phyloP scores from a whole-genome alignment of 495 filamentous ascomycete species.

The Immersiella caudata region DNA sequence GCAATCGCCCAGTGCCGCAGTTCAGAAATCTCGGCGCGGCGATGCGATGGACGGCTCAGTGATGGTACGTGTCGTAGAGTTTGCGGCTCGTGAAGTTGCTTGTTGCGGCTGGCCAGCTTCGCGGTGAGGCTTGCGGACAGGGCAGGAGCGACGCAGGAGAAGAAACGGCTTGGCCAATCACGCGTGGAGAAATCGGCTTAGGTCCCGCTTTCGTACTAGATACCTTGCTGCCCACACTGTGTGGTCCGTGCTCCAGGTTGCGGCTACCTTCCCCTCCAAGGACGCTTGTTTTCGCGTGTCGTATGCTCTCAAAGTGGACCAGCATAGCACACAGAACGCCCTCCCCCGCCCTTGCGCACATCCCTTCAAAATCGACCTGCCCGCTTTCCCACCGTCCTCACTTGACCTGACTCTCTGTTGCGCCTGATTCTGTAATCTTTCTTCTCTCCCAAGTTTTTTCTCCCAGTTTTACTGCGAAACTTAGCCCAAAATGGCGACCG shows the following conservation, averaged over 20 bases:
- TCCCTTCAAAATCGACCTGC: conserved; percentile 11
- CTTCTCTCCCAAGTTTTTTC: background rate
- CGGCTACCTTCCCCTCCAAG: background rate
- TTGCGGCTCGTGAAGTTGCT: background rate
- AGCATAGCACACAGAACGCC: conserved; percentile 12
- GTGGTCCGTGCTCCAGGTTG: background rate
- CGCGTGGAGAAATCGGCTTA: background rate
- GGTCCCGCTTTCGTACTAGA: background rate
- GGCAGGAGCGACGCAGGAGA: background rate
- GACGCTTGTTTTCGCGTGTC: background rate
- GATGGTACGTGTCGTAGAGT: background rate
- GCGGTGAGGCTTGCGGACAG: conserved; percentile 8
- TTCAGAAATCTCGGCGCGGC: conserved; percentile 2
- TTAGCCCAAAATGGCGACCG: conserved; percentile 39
- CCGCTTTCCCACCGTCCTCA: conserved; percentile 5
- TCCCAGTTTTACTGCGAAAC: conserved; percentile 15
- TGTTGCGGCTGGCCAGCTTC: background rate
- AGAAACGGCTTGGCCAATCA: conserved; percentile 6
- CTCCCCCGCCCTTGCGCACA: conserved; percentile 12
- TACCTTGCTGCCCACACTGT: background rate
- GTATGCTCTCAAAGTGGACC: conserved; percentile 1
- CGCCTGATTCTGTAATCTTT: conserved; percentile 1
- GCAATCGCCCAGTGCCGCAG: background rate
- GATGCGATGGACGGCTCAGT: conserved; percentile 1
- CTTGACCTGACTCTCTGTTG: background rate